Percentiles rank a stretch among this genome's conserved stretches.
Evolutionary conservation across 495 filamentous ascomycete species (phyloP).

Genomic region (Aspergillus nanangensis): DNA sequence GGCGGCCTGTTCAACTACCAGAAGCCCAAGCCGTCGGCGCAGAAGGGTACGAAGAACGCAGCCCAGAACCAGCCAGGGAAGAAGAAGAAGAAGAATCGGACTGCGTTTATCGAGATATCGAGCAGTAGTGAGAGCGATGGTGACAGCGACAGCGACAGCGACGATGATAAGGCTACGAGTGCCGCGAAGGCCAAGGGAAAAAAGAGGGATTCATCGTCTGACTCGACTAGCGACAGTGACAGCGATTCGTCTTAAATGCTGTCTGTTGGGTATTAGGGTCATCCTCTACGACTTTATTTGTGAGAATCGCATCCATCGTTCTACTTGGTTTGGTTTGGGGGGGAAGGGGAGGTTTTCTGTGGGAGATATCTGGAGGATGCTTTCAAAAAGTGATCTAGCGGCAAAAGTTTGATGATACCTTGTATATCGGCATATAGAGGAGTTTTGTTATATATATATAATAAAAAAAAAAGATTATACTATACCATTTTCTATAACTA

Average conservation of each 20-base stretch:
- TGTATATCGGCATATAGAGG: constrained; percentile 1
- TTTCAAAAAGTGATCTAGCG: constrained; percentile 4
- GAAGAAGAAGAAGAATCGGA: constrained; percentile 56
- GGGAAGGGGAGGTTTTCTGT: no score
- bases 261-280: no score
- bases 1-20: constrained; percentile 28
- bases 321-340: no score
- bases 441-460: neutral
- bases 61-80: constrained; percentile 31
- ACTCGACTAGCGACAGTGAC: constrained; percentile 18
- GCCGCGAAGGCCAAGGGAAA: neutral
- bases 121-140: constrained; percentile 34
- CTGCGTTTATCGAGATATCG: constrained; percentile 40
- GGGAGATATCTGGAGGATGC: neutral
- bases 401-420: constrained; percentile 8
- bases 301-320: no score
- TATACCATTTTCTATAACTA: neutral
- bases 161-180: constrained; percentile 1
- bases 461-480: neutral
- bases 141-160: constrained; percentile 12
- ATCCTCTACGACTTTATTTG: neutral
- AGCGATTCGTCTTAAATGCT: constrained; percentile 12
- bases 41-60: constrained; percentile 15
- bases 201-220: constrained; percentile 4
- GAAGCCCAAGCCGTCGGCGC: constrained; percentile 20